Base-by-base conservation (phyloP, 305 asterid species). In the Solanum chacoense region DNA sequence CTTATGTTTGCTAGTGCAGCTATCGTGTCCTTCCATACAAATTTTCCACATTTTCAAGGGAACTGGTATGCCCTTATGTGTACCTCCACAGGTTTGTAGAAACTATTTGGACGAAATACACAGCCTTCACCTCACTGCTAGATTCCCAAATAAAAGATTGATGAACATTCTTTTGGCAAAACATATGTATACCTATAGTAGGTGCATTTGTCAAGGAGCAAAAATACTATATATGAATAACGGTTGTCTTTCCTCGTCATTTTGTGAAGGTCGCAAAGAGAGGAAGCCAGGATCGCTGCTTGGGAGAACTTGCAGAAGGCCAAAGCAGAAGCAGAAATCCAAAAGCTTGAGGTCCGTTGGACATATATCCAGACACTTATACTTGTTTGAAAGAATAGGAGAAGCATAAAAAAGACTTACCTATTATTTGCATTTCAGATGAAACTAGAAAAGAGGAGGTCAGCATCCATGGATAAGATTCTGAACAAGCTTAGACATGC, bases 291-390 rank as follows among this genome's bases (percentile, higher is more conserved):
- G 93, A 94, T 95, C 86, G 80, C 90, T 78, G 96, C 96, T 20
- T 95, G 98, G 98, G 98, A 95, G 93, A 95, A 95, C 55, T 91
- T 95, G 94, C 98, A 95, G 88, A 94, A 93, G 92, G 98, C 98
- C 73, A 94, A 94, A 89, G 95, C 98, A 31, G 96, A 95, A 91
- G 96, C 95, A 24, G 95, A 94, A 80, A 90, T 93, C 63, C 93
- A 90, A 29, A 93, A 93, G 91, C 98, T 95, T 5, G 98, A 95
- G 97, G 96, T 95, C 42, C 9, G 92, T 88, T 22, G 12, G n/a
- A 35, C 31, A 69, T 72, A 72, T 50, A 83, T 55, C n/a, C 50
- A 50, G 20, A 24, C n/a, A 78, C 7, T 78, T 16, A 0, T 3
- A 28, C 36, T 55, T 42, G 34, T 32, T 29, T 16, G 9, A 22